Evolutionary conservation across 352 stramenopile species (phyloP).

Genomic region (Globisporangium middletonii): DNA sequence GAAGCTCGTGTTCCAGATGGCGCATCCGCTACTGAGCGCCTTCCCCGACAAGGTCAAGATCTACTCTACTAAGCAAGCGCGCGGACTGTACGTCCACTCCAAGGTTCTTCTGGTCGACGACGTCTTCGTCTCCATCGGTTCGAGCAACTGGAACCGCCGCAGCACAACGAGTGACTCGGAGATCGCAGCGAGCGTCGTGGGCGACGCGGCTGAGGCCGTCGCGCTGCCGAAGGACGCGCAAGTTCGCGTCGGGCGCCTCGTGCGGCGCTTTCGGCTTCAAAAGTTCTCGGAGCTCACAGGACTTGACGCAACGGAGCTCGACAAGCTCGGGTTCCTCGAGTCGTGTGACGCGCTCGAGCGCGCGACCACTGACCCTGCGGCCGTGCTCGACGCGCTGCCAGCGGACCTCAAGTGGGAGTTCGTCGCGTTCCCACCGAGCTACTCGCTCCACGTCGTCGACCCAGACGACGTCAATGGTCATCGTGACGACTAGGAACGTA

Average conservation of each 20-base stretch:
- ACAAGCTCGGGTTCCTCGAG: constrained; percentile 15
- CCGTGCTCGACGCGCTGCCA: constrained; percentile 31
- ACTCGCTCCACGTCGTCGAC: constrained; percentile 32
- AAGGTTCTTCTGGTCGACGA: constrained; percentile 85
- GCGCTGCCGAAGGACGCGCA: constrained; percentile 12
- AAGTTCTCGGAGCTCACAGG: constrained; percentile 50
- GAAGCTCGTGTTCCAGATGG: constrained; percentile 65
- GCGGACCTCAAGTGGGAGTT: constrained; percentile 27
- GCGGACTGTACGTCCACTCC: constrained; percentile 70
- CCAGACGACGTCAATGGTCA: constrained; percentile 21
- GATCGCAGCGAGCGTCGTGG: constrained; percentile 50
- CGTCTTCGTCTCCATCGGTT: constrained; percentile 78
- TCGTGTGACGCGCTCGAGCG: constrained; percentile 26
- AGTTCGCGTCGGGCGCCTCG: constrained; percentile 37
- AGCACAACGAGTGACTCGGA: constrained; percentile 72
- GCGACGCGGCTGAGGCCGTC: constrained; percentile 12
- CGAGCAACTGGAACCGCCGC: constrained; percentile 90
- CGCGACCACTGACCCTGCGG: constrained; percentile 9
- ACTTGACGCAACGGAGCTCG: constrained; percentile 11
- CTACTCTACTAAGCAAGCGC: constrained; percentile 42
- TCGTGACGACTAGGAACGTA: background rate
- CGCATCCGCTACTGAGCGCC: constrained; percentile 33
- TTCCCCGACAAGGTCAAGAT: constrained; percentile 55
- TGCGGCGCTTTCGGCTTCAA: constrained; percentile 38
- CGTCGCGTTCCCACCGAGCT: constrained; percentile 24